These are phyloP conservation scores for Bertia moriformis DNA, from an alignment of 2,329 filamentous ascomycete genomes.

Conservation along the genomic window DNA sequence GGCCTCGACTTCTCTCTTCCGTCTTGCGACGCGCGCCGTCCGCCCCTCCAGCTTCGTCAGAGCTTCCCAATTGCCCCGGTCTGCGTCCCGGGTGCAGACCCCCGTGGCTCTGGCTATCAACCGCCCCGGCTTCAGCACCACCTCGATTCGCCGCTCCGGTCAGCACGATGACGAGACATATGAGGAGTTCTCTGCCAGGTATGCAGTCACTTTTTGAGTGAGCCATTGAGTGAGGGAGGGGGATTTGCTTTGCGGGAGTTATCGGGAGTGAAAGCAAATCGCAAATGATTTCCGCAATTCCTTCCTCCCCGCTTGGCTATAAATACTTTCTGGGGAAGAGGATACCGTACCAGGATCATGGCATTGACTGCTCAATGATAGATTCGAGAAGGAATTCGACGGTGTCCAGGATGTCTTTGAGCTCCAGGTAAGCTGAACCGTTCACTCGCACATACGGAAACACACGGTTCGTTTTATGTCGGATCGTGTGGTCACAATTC, in stretches of 20 bases:
- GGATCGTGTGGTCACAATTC: slow-evolving; percentile 2
- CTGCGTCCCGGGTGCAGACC: slow-evolving; percentile 31
- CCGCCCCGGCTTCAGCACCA: slow-evolving; percentile 47
- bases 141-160: slow-evolving; percentile 30
- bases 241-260: slow-evolving; percentile 1
- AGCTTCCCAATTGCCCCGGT: slow-evolving; percentile 40
- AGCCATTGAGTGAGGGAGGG: slow-evolving; percentile 5
- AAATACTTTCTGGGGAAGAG: too few relatives aligned
- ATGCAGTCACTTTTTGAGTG: slow-evolving; percentile 24
- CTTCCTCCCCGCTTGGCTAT: too few relatives aligned
- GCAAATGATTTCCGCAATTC: neutral
- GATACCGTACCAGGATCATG: too few relatives aligned
- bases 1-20: slow-evolving; percentile 56
- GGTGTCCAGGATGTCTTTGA: slow-evolving; percentile 96
- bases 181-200: slow-evolving; percentile 97
- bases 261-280: slow-evolving; percentile 1
- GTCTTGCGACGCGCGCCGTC: slow-evolving; percentile 55
- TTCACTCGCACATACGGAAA: slow-evolving; percentile 3
- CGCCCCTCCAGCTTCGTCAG: slow-evolving; percentile 44
- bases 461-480: slow-evolving; percentile 1
- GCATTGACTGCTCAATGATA: too few relatives aligned
- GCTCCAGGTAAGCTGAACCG: slow-evolving; percentile 65
- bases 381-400: slow-evolving; percentile 99
- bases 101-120: slow-evolving; percentile 32
- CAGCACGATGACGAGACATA: slow-evolving; percentile 89